Evolutionary conservation across 1,139 yeast species (phyloP), one percentile per base, ranked within the genome.

Genomic region (Pichia sorboxylosa): DNA sequence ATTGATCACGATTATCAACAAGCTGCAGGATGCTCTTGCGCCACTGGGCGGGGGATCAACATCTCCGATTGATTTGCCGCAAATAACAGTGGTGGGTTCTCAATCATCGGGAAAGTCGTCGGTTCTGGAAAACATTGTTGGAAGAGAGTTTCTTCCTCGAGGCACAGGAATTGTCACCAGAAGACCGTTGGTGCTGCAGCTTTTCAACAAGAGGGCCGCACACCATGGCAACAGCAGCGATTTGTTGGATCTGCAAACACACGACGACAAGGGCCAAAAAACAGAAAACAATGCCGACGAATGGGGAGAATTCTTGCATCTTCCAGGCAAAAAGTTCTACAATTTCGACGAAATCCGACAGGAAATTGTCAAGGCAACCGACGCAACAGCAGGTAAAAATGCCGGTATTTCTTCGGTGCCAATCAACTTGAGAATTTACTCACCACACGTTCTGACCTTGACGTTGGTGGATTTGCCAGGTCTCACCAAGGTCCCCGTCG

Each of bases 401-500:
- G 74, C 80, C 38, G 98, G 98, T 34, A 90, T 90, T 41, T 83
- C 95, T 2, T 70, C 96, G 1, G 75, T 75, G 15, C 98, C 98
- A 37, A 90, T 90, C 55, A 90, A 90, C 58, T 68, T 90, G 55
- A 72, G 96, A 59, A 85, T 90, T 45, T 87, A 81, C 57, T 87
- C 97, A 18, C 98, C 99, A 11, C 90, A 87, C 53, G 98, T 90
- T 32, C 67, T 90, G 51, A 90, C 97, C 11, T 71, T 90, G 57
- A 92, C 99, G 3, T 70, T 90, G 51, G 98, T 90, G 27, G 99
- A 90, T 65, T 69, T 90, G 48, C 99, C 99, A 11, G 99, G 99
- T 41, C 69, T 92, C 52, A 90, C 99, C 20, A 90, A 90, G 58
- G 98, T 92, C 26, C 98, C 99, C n/a, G 97, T 90, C 31, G 99